Conservation (phyloP, 306 rosid genomes). For the Corylus americana region DNA sequence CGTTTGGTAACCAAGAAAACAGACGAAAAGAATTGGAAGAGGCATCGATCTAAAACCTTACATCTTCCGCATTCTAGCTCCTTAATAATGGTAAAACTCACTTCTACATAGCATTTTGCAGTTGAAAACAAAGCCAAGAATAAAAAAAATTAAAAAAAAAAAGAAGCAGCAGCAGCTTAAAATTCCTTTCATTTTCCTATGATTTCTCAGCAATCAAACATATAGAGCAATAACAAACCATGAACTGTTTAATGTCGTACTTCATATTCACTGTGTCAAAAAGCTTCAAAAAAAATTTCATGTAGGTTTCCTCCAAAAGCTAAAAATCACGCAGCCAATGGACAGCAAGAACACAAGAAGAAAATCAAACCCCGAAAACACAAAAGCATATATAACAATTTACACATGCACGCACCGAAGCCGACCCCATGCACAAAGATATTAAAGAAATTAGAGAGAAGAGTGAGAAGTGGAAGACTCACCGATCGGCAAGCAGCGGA, state of each 20-base stretch:
- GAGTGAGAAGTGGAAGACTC: neutral
- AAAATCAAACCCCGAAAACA: constrained; percentile 20
- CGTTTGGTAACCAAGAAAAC: constrained; percentile 15
- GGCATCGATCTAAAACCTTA: constrained; percentile 9
- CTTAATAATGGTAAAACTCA: constrained; percentile 5
- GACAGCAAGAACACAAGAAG: constrained; percentile 5
- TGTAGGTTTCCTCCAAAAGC: neutral
- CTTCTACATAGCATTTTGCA: neutral
- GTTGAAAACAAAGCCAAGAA: constrained; percentile 3
- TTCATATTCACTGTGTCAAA: neutral
- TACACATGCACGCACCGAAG: neutral
- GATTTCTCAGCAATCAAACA: constrained; percentile 25
- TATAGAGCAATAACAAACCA: neutral
- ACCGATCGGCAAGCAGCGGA: constrained; percentile 20
- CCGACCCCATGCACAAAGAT: neutral
- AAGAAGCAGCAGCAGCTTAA: neutral
- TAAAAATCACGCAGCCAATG: constrained; percentile 26
- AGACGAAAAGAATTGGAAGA: constrained; percentile 9
- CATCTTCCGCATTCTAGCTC: constrained; percentile 15
- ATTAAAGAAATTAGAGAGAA: neutral
- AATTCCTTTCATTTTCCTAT: constrained; percentile 18
- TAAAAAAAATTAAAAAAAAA: neutral
- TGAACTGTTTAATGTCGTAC: neutral
- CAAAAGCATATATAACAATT: neutral
- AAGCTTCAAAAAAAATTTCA: neutral